Percentiles rank a stretch among this genome's conserved stretches.
These are phyloP conservation scores for Cenchrus purpureus DNA, from an alignment of 176 grass and related monocot species.

Conservation along the genomic window DNA sequence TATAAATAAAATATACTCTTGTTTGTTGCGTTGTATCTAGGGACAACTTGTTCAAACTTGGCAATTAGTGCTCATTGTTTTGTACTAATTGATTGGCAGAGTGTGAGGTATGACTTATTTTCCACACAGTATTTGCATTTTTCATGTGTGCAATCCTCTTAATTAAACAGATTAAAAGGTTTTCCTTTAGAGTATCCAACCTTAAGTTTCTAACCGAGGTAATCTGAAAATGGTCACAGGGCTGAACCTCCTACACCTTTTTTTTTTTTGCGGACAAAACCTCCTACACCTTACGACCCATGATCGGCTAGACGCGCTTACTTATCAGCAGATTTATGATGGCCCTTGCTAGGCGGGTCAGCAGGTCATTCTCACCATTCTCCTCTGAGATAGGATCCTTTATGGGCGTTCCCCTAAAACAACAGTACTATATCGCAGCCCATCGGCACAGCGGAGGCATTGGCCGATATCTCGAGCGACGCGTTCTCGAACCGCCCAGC, in stretches of 20 bases:
- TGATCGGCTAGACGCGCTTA: too few species aligned
- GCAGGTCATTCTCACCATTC: background rate
- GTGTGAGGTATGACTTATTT: conserved; percentile 26
- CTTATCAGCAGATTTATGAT: background rate
- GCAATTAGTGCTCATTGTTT: conserved; percentile 15
- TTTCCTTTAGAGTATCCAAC: background rate
- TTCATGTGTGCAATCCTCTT: background rate
- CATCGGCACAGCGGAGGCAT: too few species aligned
- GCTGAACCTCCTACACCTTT: background rate
- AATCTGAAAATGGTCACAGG: conserved; percentile 34
- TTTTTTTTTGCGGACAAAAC: too few species aligned
- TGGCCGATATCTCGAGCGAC: background rate
- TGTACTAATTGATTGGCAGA: conserved; percentile 12
- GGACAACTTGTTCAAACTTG: conserved; percentile 19
- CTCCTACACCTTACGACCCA: too few species aligned
- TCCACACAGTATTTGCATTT: conserved; percentile 40
- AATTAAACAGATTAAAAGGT: background rate
- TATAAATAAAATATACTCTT: conserved; percentile 24
- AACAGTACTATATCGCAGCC: background rate
- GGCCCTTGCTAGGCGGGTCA: background rate
- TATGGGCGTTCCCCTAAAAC: background rate
- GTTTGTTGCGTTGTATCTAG: background rate
- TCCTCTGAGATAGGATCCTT: background rate
- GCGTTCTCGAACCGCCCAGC: background rate
- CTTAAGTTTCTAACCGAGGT: background rate